Percentiles rank a stretch among this genome's conserved stretches.
These are phyloP conservation scores for Ganoderma lingzhi DNA, from an alignment of 1,284 basidiomycete genomes.

Conservation along the genomic window DNA sequence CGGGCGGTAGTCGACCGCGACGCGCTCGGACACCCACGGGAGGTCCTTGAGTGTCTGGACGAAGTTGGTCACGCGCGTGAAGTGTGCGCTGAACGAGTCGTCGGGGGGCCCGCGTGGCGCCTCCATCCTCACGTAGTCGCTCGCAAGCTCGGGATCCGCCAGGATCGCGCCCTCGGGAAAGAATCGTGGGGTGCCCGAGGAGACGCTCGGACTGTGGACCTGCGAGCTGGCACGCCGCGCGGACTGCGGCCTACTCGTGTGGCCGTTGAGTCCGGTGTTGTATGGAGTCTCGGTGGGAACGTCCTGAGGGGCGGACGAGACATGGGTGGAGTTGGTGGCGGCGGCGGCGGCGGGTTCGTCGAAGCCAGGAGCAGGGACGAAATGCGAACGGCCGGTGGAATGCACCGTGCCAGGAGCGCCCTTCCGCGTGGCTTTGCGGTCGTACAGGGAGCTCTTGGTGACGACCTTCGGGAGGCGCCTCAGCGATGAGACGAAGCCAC, in stretches of 20 bases:
- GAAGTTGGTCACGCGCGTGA: conserved; percentile 41
- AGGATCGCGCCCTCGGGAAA: conserved; percentile 21
- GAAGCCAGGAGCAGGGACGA: conserved; percentile 35
- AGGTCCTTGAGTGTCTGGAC: conserved; percentile 41
- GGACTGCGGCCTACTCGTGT: conserved; percentile 13
- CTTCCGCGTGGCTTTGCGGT: conserved; percentile 30
- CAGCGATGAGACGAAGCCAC: conserved; percentile 42
- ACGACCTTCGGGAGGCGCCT: conserved; percentile 39
- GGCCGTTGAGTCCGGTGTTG: conserved; percentile 1
- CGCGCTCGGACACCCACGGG: conserved; percentile 43
- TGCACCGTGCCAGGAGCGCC: conserved; percentile 24
- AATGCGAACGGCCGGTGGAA: conserved; percentile 19
- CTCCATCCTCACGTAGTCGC: conserved; percentile 46
- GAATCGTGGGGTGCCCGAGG: conserved; percentile 30
- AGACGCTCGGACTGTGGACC: conserved; percentile 4
- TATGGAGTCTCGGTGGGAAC: conserved; percentile 20
- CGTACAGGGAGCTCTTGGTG: conserved; percentile 32
- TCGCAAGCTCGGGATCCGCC: conserved; percentile 36
- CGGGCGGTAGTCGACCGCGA: conserved; percentile 42
- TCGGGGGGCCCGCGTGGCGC: conserved; percentile 34
- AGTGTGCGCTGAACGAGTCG: conserved; percentile 41
- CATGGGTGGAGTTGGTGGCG: conserved; percentile 29
- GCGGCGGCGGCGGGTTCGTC: conserved; percentile 34
- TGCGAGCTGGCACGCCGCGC: conserved; percentile 18
- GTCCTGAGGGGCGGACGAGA: conserved; percentile 33